Evolutionary conservation across 148 eudicot genomes (phyloP), one percentile per base, ranked within the genome.

Genomic region (Simmondsia chinensis): DNA sequence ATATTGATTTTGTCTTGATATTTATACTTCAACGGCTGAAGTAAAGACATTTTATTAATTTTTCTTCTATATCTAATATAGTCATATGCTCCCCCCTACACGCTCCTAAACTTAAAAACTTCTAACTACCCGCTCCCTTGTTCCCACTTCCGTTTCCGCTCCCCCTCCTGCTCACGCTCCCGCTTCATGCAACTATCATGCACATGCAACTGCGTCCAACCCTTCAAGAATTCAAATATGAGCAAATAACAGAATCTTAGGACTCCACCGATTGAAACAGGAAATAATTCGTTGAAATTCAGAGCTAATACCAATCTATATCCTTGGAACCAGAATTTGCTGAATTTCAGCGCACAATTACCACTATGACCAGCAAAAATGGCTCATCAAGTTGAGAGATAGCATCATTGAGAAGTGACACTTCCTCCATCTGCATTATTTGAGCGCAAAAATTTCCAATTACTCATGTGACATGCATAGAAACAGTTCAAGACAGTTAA

Each of bases 271-370:
- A 42, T 25, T 33, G 6, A 49, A 9, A 48, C n/a, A 38, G 26
- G 43, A 69, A 46, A 41, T 9, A 22, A 25, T 57, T 64, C 50
- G 57, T 61, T 73, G 78, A 81, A 89, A 73, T 70, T 60, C 27
- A 84, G 95, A 84, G 97, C 95, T 66, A 82, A 89, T 89, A 89
- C 97, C 97, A 71, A 84, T 78, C 42, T 68, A 69, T 69, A 83
- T 73, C 74, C 76, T 64, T 84, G 75, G 77, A 89, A 89, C 82
- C 95, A 89, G 95, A 77, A 76, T 75, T 77, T 75, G 82, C 68
- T 91, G 83, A 67, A 91, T 83, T 91, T 85, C 88, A 91, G 88
- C 97, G 77, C 97, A 69, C 94, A 82, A 85, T 85, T 91, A 91
- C 97, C 97, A 85, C 97, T 81, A 91, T 91, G 76, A 74, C 97